Conservation (phyloP, 495 filamentous ascomycete species). For the Niebla homalea region DNA sequence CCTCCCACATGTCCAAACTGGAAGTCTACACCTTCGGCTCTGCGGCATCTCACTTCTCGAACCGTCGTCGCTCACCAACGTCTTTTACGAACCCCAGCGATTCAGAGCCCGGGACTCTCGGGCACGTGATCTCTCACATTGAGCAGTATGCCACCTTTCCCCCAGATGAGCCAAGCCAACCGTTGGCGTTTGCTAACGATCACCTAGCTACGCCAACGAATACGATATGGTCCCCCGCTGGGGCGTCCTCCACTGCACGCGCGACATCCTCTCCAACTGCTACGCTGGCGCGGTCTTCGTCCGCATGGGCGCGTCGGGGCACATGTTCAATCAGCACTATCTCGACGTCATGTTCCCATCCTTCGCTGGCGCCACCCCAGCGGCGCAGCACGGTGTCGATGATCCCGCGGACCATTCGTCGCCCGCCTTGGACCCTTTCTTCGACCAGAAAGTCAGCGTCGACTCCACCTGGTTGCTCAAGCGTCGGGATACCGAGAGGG, state of each 20-base stretch:
- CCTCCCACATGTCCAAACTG: constrained; percentile 7
- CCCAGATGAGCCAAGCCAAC: too few relatives aligned
- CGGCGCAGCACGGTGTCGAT: too few relatives aligned
- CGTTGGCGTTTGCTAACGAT: neutral
- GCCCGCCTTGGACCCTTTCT: neutral
- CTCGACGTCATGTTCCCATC: constrained; percentile 63
- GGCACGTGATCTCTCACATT: constrained; percentile 49
- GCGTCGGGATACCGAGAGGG: neutral
- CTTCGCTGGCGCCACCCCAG: neutral
- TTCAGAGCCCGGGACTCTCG: constrained; percentile 13
- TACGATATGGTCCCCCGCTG: constrained; percentile 63
- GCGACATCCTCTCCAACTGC: constrained; percentile 26
- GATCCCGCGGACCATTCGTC: neutral
- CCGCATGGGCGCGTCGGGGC: constrained; percentile 46
- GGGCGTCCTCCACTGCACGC: constrained; percentile 58
- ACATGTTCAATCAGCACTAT: constrained; percentile 73
- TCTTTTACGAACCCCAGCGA: constrained; percentile 8
- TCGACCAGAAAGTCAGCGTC: constrained; percentile 10
- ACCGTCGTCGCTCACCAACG: constrained; percentile 38
- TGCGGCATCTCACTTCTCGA: constrained; percentile 82
- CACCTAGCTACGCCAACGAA: constrained; percentile 51
- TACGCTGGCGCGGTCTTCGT: constrained; percentile 68
- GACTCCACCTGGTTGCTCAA: constrained; percentile 5
- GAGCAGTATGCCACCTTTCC: constrained; percentile 42
- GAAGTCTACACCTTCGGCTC: constrained; percentile 82